phyloP scores from a whole-genome alignment of 306 rosid genomes.

The Rubus idaeus region DNA sequence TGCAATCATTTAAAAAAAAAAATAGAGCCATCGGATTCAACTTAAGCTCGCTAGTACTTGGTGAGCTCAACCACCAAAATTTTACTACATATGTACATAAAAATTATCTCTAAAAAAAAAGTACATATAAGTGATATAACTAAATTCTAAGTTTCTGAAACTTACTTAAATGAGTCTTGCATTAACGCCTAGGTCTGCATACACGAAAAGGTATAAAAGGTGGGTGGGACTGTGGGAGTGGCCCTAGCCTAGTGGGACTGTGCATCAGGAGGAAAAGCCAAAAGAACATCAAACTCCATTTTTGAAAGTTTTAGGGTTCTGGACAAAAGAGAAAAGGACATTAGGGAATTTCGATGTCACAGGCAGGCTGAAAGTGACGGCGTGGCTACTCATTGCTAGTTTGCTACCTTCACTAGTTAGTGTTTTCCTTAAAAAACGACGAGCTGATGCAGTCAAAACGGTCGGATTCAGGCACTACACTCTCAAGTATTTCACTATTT shows the following conservation, averaged over 20 bases:
- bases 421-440: conserved; percentile 19
- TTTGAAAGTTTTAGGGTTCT: not conserved
- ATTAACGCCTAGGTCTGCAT: not conserved
- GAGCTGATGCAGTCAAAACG: not conserved
- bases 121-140: not conserved
- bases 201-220: not conserved
- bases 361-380: conserved; percentile 15
- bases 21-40: no score
- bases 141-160: not conserved
- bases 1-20: no score
- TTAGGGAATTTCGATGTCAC: not conserved
- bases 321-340: not conserved
- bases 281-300: not conserved
- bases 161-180: not conserved
- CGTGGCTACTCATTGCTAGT: not conserved
- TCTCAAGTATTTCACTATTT: not conserved
- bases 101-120: no score
- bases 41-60: no score
- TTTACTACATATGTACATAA: no score
- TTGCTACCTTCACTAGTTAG: not conserved
- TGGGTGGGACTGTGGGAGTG: not conserved
- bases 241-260: not conserved
- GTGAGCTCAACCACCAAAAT: no score
- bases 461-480: not conserved
- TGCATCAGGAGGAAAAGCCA: not conserved